Base-by-base conservation (phyloP, 352 stramenopile genomes). In the Peronosclerospora sorghi region DNA sequence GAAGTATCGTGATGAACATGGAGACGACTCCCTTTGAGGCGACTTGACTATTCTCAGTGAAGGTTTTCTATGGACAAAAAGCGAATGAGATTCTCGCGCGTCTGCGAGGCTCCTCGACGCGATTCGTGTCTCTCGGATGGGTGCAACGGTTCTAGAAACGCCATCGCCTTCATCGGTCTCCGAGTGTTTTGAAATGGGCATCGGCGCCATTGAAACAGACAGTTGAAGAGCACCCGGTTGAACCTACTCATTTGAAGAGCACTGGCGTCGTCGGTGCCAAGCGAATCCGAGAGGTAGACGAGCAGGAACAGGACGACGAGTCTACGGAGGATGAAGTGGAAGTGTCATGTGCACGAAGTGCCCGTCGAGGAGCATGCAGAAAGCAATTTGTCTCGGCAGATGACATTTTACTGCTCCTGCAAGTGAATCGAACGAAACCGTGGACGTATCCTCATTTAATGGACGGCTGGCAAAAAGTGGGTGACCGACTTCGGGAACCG, bases 361-460 rank as follows among this genome's bases (percentile, higher is more conserved):
- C 21, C 21, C 21, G 21, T 26, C 21, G 21, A 26, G 6, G 14
- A 19, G 9, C 27, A 35, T 30, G 32, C n/a, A 41, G 46, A 23
- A 64, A 63, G 41, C 59, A 69, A n/a, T 70, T 70, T 42, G 48
- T 65, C 8, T 62, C 60, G 17, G 52, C 52, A 0, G 56, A 66
- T 23, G 60, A 70, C 19, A 56, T 70, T 35, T 4, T 64, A 18
- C 42, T 70, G 28, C 47, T 70, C 1, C 45, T 48, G 17, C 56
- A 70, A n/a, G 60, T 63, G 13, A 23, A 59, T 19, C 3, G 13
- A 1, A 54, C 32, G 4, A 64, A 70, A 21, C 60, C 60, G 14
- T 70, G 60, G 60, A 34, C 37, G 2, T 64, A 49, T 23, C 29
- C 39, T 0, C 40, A 59, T 8, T 36, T 56, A 8, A 65, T 70